Base-by-base conservation (phyloP, 1,284 basidiomycete genomes). In the Ceratorhiza oryzae-sativae region DNA sequence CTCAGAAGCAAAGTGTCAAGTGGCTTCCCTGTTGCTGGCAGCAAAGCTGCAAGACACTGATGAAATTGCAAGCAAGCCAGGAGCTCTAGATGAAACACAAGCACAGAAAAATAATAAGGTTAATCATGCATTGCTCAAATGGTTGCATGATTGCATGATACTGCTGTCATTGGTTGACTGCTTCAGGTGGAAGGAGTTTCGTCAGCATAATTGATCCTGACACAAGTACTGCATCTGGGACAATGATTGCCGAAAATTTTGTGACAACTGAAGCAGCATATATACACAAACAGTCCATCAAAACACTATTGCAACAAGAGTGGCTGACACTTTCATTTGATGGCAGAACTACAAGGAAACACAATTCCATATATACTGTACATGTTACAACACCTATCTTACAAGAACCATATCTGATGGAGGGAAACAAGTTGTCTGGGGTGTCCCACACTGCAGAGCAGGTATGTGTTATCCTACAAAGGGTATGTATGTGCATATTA, bases 361-460 rank as follows among this genome's bases (percentile, higher is more conserved):
- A 73, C 20, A 49, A 73, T 49, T 71, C 77, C 1, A 73, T 79
- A 18, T 80, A 78, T 42, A 79, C 77, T 0, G 61, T 78, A n/a
- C 77, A 79, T 71, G 76, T 76, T 3, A 77, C 76, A 15, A 76
- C 76, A 4, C 39, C 71, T 15, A 42, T 5, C 2, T 53, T 71
- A 18, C 65, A 71, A 0, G 30, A 74, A 1, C 71, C 71, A 0
- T 76, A 76, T 56, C 36, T 79, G 15, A 25, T 79, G 1, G 78
- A 78, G 41, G 76, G 74, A 0, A 71, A 75, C 27, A 76, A 78
- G 45, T 48, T 49, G 1, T 62, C 70, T 23, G 70, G 70, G 9
- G 58, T 60, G 5, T 62, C 70, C 13, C 59, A 71, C 15, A 71
- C 70, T 10, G 63, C 49, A 1, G 63, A 67, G 10, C 63, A 67